These are phyloP conservation scores for Alternaria incomplexa DNA, from an alignment of 2,329 filamentous ascomycete genomes.

Conservation along the genomic window DNA sequence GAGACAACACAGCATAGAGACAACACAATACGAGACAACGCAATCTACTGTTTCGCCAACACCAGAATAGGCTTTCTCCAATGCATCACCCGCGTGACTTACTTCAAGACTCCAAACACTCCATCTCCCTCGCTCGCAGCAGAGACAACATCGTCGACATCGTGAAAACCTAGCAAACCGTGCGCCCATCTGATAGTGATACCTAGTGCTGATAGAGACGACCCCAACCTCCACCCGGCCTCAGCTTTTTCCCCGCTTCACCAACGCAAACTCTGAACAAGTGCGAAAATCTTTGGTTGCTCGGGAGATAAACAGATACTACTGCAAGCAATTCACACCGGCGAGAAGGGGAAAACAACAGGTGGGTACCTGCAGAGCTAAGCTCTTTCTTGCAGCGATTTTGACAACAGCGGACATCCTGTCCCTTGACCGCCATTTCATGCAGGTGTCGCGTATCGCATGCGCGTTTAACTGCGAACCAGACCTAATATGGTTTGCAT, in stretches of 20 bases:
- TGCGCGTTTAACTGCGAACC: neutral
- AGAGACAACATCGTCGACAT: neutral
- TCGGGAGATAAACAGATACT: conserved; percentile 1
- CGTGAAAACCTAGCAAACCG: neutral
- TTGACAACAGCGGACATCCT: conserved; percentile 1
- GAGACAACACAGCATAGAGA: neutral
- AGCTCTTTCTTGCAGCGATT: neutral
- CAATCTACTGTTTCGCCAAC: neutral
- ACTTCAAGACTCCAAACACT: neutral
- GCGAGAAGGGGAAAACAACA: neutral
- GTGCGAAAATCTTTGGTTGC: neutral
- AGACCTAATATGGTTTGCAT: neutral
- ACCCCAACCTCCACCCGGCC: neutral
- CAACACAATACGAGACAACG: neutral
- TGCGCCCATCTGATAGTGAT: neutral
- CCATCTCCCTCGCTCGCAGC: neutral
- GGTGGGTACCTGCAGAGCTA: conserved; percentile 14
- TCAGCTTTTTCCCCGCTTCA: neutral
- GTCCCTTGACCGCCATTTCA: conserved; percentile 20
- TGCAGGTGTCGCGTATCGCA: conserved; percentile 12
- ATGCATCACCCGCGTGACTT: neutral
- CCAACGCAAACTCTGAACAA: neutral
- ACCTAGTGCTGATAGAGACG: neutral
- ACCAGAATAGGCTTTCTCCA: neutral
- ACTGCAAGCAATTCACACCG: neutral